Base-by-base conservation (phyloP, 352 stramenopile species). In the Blastocystis sp. region DNA sequence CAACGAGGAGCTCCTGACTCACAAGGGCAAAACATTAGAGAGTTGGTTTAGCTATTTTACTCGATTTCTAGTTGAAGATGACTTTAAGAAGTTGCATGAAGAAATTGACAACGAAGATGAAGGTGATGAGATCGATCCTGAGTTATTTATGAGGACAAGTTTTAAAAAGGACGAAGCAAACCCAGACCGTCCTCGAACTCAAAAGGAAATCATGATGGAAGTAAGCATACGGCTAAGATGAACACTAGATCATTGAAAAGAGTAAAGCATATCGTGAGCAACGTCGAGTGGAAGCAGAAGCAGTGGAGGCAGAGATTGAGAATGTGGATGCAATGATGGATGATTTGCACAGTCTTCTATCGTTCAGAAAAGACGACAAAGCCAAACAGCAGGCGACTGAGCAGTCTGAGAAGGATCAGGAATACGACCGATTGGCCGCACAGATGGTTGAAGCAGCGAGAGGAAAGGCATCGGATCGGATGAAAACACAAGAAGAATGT, bases 131-230 rank as follows among this genome's bases (percentile, higher is more conserved):
- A 53, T 85, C 20, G 53, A 85, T 43, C 34, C 73, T n/a, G 50
- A 85, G 3, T 37, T 85, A 34, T 85, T 85, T n/a, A 79, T 89
- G 43, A 59, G 43, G 20, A 69, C 78, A 41, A 47, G 59, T 43
- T 16, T 66, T 11, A 79, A 89, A n/a, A 56, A 76, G 63, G 11
- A 55, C 1, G 3, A 64, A 2, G 16, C 18, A 43, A 65, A 63
- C 30, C 63, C 53, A 6, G 78, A 89, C 56, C 43, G 45, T 24
- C 78, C 78, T 6, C 26, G 41, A 9, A 89, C 78, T 24, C 78
- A 89, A n/a, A 50, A 69, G 8, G 78, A 89, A 76, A 89, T 89
- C 50, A 89, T 89, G 78, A 89, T 89, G 78, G 78, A 89, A n/a
- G 63, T 73, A 43, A 16, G 20, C 20, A 37, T 43, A 18, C 16